Evolutionary conservation across 495 filamentous ascomycete genomes (phyloP).

Genomic region (Hyaloscypha bicolor): DNA sequence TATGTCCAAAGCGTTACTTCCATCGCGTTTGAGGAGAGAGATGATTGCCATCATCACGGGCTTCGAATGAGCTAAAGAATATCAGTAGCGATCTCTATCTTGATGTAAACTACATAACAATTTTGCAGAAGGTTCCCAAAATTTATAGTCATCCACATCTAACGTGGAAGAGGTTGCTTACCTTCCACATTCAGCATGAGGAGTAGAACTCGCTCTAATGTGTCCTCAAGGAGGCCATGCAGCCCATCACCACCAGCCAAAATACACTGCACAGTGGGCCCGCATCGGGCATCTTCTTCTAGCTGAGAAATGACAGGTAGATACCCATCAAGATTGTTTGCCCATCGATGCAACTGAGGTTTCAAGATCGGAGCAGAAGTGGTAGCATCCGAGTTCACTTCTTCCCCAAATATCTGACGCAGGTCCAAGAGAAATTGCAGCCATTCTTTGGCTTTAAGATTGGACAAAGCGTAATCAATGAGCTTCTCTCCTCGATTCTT

Average conservation of each 20-base stretch:
- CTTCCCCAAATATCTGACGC: slow-evolving; percentile 1
- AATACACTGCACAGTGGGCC: background rate
- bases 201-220: slow-evolving; percentile 5
- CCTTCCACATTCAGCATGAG: background rate
- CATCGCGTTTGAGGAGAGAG: background rate
- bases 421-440: slow-evolving; percentile 8
- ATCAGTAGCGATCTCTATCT: background rate
- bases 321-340: background rate
- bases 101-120: background rate
- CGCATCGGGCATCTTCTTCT: background rate
- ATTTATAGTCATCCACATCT: background rate
- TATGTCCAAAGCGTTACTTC: slow-evolving; percentile 3
- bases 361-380: slow-evolving; percentile 4
- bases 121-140: background rate
- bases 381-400: background rate
- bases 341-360: slow-evolving; percentile 11
- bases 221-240: background rate
- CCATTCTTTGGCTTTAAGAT: slow-evolving; percentile 10
- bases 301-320: slow-evolving; percentile 1
- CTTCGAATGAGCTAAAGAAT: background rate
- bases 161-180: background rate
- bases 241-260: slow-evolving; percentile 7
- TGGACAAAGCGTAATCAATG: slow-evolving; percentile 8
- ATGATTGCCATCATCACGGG: slow-evolving; percentile 4
- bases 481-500: background rate